These are phyloP conservation scores for Taiozyma sp. DNA, from an alignment of 1,139 yeast genomes.

Conservation along the genomic window DNA sequence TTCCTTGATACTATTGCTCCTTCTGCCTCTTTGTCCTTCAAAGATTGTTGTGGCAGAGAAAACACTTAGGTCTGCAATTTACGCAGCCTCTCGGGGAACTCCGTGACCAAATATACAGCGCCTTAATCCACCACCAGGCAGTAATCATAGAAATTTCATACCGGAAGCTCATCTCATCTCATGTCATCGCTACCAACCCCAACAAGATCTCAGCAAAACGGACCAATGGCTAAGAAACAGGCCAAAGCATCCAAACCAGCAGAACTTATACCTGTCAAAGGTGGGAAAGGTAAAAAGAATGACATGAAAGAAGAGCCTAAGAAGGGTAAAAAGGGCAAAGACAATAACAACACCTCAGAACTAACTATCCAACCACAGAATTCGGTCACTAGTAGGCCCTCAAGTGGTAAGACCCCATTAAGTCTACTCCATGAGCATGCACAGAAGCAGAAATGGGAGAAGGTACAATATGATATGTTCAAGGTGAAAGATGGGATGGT, in stretches of 20 bases:
- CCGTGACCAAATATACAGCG: too few species aligned
- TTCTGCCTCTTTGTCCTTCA: too few species aligned
- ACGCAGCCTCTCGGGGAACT: too few species aligned
- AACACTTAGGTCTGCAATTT: too few species aligned
- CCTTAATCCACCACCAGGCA: too few species aligned
- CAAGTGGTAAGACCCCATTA: conserved; percentile 91
- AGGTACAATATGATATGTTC: conserved; percentile 71
- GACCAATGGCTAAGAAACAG: conserved; percentile 6
- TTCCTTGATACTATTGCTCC: too few species aligned
- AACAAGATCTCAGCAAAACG: not conserved
- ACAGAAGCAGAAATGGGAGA: conserved; percentile 87
- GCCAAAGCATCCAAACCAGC: conserved; percentile 1
- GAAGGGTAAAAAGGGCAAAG: conserved; percentile 1
- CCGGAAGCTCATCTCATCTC: too few species aligned
- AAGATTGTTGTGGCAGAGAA: too few species aligned
- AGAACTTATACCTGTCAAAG: not conserved
- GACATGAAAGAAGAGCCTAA: not conserved
- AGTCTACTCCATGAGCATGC: conserved; percentile 83
- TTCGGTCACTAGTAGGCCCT: conserved; percentile 48
- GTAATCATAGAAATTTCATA: too few species aligned
- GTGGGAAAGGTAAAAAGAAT: not conserved
- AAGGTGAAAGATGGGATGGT: conserved; percentile 50
- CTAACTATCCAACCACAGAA: not conserved
- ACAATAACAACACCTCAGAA: not conserved
- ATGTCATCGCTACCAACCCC: too few species aligned